Base-by-base conservation (phyloP, 148 eudicot species). In the Tetragonia tetragonoides region DNA sequence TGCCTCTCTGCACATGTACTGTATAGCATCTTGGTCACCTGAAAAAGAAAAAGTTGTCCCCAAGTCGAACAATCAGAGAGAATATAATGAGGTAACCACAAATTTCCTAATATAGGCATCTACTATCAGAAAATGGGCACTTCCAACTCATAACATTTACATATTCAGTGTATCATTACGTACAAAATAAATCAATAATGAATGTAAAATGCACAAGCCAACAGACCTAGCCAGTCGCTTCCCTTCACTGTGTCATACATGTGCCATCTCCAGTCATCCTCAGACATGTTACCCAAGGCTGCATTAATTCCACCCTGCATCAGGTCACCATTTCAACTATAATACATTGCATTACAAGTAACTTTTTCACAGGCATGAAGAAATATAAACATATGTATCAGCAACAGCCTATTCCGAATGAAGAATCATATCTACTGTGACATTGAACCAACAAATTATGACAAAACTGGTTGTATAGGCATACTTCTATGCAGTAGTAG, bases 241-340 rank as follows among this genome's bases (percentile, higher is more conserved):
- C 99, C 99, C 78, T 96, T 96, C 44, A 96, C 99, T 2, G 99
- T 96, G 85, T 96, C 99, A 84, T 93, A 96, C 99, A 96, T 96
- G 83, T 96, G 99, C 99, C 99, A 96, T 82, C 99, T 89, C 99
- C 98, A 95, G 79, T 93, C 96, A 88, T 96, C 98, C 82, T 96
- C 99, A 5, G 82, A 75, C 99, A 96, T 96, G 82, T 96, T 96
- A 79, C 98, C 99, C 85, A 96, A 84, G 75, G 99, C 99, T 79
- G 99, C 99, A 88, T 96, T 96, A 66, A 96, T 96, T 53, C 99
- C 99, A 82, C 99, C 99, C 99, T 95, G 89, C 84, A 84, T 16
- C 57, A 73, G 60, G 46, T 68, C 70, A 65, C 24, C 38, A 54
- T 6, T 20, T 68, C 47, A 78, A 74, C 56, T 59, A 37, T 3